Evolutionary conservation across 305 asterid genomes (phyloP).

Genomic region (Fraxinus albicans): DNA sequence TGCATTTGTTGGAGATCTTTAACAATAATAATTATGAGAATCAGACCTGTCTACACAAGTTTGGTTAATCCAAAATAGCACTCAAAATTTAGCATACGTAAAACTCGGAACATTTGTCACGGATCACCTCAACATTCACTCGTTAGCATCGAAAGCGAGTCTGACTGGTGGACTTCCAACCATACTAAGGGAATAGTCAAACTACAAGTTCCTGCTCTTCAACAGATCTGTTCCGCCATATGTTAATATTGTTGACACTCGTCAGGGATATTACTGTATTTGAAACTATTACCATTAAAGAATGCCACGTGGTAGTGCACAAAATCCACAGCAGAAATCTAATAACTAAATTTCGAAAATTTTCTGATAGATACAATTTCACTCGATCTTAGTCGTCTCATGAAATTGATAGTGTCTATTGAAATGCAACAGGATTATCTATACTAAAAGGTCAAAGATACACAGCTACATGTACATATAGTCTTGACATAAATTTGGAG

Average conservation of each 20-base stretch:
- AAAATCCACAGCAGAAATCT: background rate
- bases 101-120: background rate
- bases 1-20: conserved; percentile 13
- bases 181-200: background rate
- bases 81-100: background rate
- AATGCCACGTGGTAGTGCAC: background rate
- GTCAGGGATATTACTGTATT: background rate
- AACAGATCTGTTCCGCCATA: background rate
- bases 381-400: background rate
- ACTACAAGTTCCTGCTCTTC: background rate
- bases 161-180: background rate
- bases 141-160: background rate
- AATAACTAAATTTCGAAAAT: background rate
- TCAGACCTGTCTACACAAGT: background rate
- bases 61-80: background rate
- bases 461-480: background rate
- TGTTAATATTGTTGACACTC: background rate
- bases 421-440: background rate
- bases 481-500: background rate
- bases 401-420: background rate
- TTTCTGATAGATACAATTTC: background rate
- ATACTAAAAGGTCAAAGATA: background rate
- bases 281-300: background rate
- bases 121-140: background rate
- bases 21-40: background rate